A percentile compares a stretch with the other conserved stretches of the same genome.
Conservation (phyloP, 495 filamentous ascomycete species). For the Talaromyces borbonicus region DNA sequence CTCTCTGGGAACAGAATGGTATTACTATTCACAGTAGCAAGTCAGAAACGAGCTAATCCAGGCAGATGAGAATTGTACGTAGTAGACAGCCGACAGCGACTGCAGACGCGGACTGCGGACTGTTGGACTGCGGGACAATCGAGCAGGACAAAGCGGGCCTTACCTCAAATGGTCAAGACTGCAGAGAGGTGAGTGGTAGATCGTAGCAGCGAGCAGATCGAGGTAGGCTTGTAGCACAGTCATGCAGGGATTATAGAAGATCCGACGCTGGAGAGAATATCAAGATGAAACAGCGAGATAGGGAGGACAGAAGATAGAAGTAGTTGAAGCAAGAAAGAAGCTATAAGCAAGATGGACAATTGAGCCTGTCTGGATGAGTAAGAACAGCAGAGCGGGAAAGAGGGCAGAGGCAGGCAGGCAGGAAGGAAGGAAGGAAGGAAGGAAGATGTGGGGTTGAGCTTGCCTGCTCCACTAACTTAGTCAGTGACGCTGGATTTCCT, state of each 20-base stretch:
- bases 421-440: conserved; percentile 15
- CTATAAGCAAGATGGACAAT: too few species aligned
- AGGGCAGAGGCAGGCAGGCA: conserved; percentile 10
- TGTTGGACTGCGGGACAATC: conserved; percentile 1
- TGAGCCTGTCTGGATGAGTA: conserved; percentile 9
- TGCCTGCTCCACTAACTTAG: conserved; percentile 2
- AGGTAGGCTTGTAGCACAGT: too few species aligned
- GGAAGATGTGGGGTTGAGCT: conserved; percentile 19
- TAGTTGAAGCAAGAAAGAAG: conserved; percentile 9
- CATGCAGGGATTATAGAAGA: too few species aligned
- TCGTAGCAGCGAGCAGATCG: not conserved
- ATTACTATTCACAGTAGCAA: too few species aligned
- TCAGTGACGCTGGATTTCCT: conserved; percentile 1
- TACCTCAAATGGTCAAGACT: not conserved
- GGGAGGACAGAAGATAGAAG: conserved; percentile 7
- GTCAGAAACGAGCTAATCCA: too few species aligned
- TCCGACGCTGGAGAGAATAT: too few species aligned
- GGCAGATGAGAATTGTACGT: too few species aligned
- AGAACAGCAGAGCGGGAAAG: conserved; percentile 10
- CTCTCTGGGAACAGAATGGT: too few species aligned
- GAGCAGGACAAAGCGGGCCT: not conserved
- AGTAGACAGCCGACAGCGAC: too few species aligned
- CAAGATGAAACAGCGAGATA: not conserved
- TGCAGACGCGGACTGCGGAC: too few species aligned
- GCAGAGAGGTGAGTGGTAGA: not conserved